These are phyloP conservation scores for Xylaria polymorpha DNA, from an alignment of 2,329 filamentous ascomycete species.

Conservation along the genomic window DNA sequence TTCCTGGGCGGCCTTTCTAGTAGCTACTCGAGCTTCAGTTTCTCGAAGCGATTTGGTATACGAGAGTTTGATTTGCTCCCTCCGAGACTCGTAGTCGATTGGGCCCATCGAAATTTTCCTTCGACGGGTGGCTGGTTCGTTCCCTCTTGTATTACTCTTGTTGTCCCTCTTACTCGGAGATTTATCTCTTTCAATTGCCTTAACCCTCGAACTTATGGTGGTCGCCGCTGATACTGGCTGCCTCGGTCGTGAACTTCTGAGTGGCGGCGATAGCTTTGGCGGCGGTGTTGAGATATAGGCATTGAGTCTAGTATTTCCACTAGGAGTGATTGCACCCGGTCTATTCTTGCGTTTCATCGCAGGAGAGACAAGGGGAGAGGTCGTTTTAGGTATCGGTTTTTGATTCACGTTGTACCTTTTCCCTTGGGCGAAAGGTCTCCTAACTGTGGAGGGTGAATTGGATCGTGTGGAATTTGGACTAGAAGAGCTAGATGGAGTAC, in stretches of 20 bases:
- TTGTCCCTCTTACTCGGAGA: constrained; percentile 53
- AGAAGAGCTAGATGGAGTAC: constrained; percentile 58
- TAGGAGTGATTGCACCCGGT: constrained; percentile 58
- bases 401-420: constrained; percentile 53
- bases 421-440: constrained; percentile 57
- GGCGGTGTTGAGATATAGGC: constrained; percentile 78
- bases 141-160: constrained; percentile 52
- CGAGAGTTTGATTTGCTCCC: constrained; percentile 84
- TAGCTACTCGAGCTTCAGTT: constrained; percentile 69
- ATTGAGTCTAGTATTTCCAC: constrained; percentile 70
- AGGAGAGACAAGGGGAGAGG: constrained; percentile 51
- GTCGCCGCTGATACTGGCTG: constrained; percentile 81
- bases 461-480: constrained; percentile 66
- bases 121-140: constrained; percentile 56
- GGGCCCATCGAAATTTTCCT: constrained; percentile 74
- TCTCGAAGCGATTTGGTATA: constrained; percentile 87
- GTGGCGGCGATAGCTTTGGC: constrained; percentile 79
- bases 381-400: constrained; percentile 56
- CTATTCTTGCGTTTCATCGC: constrained; percentile 55
- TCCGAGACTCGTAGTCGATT: constrained; percentile 85
- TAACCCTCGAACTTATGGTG: constrained; percentile 76
- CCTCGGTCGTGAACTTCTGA: constrained; percentile 84
- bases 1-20: constrained; percentile 63
- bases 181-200: constrained; percentile 67
- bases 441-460: constrained; percentile 64